Conservation (phyloP, 2,329 filamentous ascomycete species). For the Penicillium sp. region DNA sequence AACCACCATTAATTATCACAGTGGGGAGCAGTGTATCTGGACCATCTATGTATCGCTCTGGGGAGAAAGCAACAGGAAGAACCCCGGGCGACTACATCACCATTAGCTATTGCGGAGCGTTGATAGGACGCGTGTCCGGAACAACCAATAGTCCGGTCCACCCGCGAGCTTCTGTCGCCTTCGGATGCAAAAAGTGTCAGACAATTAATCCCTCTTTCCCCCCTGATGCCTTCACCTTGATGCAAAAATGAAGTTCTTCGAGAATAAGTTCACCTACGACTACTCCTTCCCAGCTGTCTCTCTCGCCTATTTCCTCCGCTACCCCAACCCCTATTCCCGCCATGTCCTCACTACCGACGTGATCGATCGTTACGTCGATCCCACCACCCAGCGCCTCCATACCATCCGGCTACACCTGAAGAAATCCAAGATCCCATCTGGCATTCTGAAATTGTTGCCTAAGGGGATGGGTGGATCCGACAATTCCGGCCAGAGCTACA, state of each 20-base stretch:
- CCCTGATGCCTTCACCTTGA: conserved; percentile 5
- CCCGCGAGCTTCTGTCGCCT: conserved; percentile 12
- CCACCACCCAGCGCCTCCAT: conserved; percentile 57
- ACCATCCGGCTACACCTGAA: conserved; percentile 63
- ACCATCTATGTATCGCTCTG: too few species aligned
- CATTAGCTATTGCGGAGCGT: conserved; percentile 5
- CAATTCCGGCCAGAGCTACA: conserved; percentile 59
- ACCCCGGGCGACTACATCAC: conserved; percentile 12
- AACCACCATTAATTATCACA: too few species aligned
- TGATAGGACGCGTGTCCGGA: conserved; percentile 13
- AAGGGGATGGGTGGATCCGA: conserved; percentile 58
- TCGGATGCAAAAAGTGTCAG: conserved; percentile 21
- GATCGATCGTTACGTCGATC: conserved; percentile 61
- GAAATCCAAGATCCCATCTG: conserved; percentile 60
- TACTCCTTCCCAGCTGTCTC: conserved; percentile 65
- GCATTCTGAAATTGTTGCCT: conserved; percentile 60
- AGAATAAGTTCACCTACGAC: conserved; percentile 59
- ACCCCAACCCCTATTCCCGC: conserved; percentile 64
- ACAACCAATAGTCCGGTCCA: conserved; percentile 7
- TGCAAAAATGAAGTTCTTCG: conserved; percentile 52
- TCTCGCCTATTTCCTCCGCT: conserved; percentile 66
- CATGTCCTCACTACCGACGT: conserved; percentile 66
- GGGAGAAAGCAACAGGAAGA: background rate
- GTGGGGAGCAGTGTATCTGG: too few species aligned
- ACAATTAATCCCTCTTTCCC: conserved; percentile 13